Conservation (phyloP, 1,139 yeast genomes). For the Kurtzmaniella quercitrusa region DNA sequence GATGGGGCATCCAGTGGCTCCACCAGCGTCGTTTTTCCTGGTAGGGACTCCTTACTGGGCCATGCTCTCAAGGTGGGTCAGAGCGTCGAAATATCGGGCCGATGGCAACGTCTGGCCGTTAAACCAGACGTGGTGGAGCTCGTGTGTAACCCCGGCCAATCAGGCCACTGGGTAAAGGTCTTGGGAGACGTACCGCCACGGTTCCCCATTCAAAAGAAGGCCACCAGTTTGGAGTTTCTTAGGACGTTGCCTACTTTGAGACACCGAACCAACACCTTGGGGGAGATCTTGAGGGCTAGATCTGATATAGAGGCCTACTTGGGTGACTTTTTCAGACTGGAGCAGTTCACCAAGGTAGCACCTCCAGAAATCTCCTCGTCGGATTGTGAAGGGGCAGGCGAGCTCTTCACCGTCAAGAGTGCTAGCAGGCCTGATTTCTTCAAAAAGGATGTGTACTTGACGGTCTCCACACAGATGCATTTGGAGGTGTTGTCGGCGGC, state of each 20-base stretch:
- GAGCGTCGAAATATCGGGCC: constrained; percentile 31
- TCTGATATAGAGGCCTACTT: constrained; percentile 59
- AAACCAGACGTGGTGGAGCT: constrained; percentile 28
- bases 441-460: constrained; percentile 63
- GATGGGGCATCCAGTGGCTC: constrained; percentile 66
- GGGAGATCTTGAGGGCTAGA: constrained; percentile 67
- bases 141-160: constrained; percentile 18
- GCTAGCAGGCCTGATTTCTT: constrained; percentile 43
- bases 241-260: constrained; percentile 71
- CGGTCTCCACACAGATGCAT: constrained; percentile 92
- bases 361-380: constrained; percentile 87
- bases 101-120: constrained; percentile 29
- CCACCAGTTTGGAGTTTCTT: constrained; percentile 59
- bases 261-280: constrained; percentile 64
- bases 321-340: constrained; percentile 47
- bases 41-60: constrained; percentile 23
- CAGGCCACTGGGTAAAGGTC: constrained; percentile 19
- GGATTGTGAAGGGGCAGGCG: constrained; percentile 99
- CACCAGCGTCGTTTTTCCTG: constrained; percentile 54
- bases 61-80: constrained; percentile 39
- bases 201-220: constrained; percentile 84
- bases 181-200: constrained; percentile 55
- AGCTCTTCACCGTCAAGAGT: constrained; percentile 59
- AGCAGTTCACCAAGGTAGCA: constrained; percentile 63
- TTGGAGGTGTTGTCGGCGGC: constrained; percentile 78